phyloP scores from a whole-genome alignment of 371 early-diverging fungal genomes.

The Cokeromyces recurvatus region DNA sequence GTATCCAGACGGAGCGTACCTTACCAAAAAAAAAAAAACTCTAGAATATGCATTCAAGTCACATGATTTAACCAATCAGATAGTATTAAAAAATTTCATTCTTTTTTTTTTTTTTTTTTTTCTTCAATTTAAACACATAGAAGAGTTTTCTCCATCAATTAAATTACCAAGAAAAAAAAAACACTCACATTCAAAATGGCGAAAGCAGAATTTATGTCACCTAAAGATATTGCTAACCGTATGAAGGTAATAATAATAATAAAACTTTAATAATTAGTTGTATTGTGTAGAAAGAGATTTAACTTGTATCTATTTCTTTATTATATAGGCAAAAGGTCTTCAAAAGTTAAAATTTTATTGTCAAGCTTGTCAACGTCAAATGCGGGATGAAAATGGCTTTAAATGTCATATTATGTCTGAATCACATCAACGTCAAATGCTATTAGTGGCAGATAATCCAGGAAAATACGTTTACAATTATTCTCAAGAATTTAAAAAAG shows the following conservation, averaged over 20 bases:
- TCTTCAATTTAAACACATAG: too few species aligned
- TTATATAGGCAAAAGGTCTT: conserved; percentile 75
- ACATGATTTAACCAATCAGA: too few species aligned
- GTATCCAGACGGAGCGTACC: too few species aligned
- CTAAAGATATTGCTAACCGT: conserved; percentile 81
- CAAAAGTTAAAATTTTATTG: conserved; percentile 92
- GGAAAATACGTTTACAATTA: conserved; percentile 63
- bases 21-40: too few species aligned
- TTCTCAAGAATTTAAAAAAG: conserved; percentile 70
- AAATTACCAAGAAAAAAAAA: too few species aligned
- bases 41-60: too few species aligned
- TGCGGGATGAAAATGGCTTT: conserved; percentile 95
- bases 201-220: conserved; percentile 72
- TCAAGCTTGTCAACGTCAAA: conserved; percentile 92
- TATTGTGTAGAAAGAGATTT: too few species aligned
- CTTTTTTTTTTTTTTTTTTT: too few species aligned
- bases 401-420: conserved; percentile 91
- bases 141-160: too few species aligned
- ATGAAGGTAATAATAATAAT: conserved; percentile 64
- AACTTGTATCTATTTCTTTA: background rate
- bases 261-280: background rate
- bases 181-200: conserved; percentile 68
- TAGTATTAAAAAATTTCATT: too few species aligned
- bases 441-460: conserved; percentile 81
- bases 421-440: conserved; percentile 92